Evolutionary conservation across 192 early-diverging fungal species (phyloP), one percentile per base, ranked within the genome.

Genomic region (Allomyces javanicus): DNA sequence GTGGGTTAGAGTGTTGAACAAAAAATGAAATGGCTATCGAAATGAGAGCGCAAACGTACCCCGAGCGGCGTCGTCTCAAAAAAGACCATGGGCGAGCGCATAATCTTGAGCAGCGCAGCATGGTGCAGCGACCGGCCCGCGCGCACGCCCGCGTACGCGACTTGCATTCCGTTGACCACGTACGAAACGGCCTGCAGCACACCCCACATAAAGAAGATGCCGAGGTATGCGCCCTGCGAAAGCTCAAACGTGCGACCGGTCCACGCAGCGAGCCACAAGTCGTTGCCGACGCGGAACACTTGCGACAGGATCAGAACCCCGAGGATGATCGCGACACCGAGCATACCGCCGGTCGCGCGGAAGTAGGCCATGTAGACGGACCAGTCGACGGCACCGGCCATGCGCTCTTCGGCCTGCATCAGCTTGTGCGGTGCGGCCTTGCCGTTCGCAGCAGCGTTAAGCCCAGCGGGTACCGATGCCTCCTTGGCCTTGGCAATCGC

Each of bases 371-470:
- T 68, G 77, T 81, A 86, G 63, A 92, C 78, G 66, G 68, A 27
- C 14, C 67, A 68, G 69, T 75, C 64, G 65, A 90, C 85, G 66
- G 79, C 74, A 40, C 93, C 93, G 1, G 83, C 85, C 5, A 74
- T 73, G 14, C 87, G 84, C 71, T 96, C 91, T 68, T 95, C 93
- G 24, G 82, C 79, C 62, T 81, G 76, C 86, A 93, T 95, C n/a
- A 92, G 73, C 25, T 40, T 40, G 33, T 40, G 33, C 33, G 33
- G 33, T 7, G 33, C 33, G 33, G 7, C 33, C 7, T 40, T 40
- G 2, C 33, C 33, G 0, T 3, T 9, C 0, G 33, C 33, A 40
- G 2, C 33, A 7, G 33, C 33, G 4, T 40, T 40, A 7, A 40
- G 33, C 33, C 33, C 7, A 9, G 33, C 33, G 33, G 33, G 33